Evolutionary conservation across 768 basidiomycete species (phyloP), one percentile per base, ranked within the genome.

Genomic region (Serendipita sp.): DNA sequence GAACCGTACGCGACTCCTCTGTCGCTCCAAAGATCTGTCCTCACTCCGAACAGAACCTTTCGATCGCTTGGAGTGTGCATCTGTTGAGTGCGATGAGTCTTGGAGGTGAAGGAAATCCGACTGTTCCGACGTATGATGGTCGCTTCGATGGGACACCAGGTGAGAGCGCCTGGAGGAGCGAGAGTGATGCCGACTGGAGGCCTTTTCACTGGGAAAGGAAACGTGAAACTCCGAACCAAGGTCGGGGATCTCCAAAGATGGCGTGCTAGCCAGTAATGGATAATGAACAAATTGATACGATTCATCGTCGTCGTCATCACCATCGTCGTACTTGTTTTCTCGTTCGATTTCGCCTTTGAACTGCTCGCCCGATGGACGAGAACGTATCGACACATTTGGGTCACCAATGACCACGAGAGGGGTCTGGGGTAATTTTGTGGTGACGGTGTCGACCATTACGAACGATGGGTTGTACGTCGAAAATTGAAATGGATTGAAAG

Each of bases 401-500:
- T 60, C 56, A 60, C 56, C 48, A 51, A 51, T 51, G 56, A 60
- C n/a, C 35, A 60, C 36, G 5, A 60, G 10, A 16, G 56, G 56
- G 8, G 28, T n/a, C 28, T 36, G 56, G 3, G 30, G 28, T 32
- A 11, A 8, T n/a, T 60, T 60, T 36, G 34, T 36, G 8, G 36
- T 38, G 13, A 38, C 56, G 4, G 28, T 35, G 56, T 60, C 30
- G 36, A 28, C 36, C 28, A 60, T 30, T 18, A 28, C 35, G 3
- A 60, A 36, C 8, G 56, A 60, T 32, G 56, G 56, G n/a, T 64
- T 45, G 18, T 15, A 28, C 7, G 63, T 45, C 10, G 46, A 64
- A 38, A 41, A 36, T 1, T 48, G 46, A 54, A 34, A 62, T 41
- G 32, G 18, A 34, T 38, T 64, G 32, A 38, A 51, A 36, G 23